Percentiles rank a stretch among this genome's conserved stretches.
These are phyloP conservation scores for Fraxinus nigra DNA, from an alignment of 305 asterid genomes.

Conservation along the genomic window DNA sequence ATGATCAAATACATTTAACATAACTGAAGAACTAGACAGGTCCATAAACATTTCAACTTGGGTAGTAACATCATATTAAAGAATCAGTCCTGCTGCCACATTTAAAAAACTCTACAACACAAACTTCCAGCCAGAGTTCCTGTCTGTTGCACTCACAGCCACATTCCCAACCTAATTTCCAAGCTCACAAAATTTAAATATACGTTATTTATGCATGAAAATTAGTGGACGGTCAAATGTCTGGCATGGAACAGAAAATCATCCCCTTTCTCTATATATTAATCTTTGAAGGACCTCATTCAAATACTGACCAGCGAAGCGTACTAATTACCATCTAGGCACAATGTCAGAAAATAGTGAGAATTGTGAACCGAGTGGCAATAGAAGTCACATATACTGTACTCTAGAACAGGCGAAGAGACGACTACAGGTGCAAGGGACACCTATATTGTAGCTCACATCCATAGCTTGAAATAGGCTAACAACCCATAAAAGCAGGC, in stretches of 20 bases:
- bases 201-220: not conserved
- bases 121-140: not conserved
- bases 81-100: not conserved
- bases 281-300: not conserved
- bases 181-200: not conserved
- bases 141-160: not conserved
- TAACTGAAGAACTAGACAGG: not conserved
- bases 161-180: not conserved
- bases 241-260: not conserved
- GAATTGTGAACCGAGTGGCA: not conserved
- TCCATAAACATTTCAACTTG: not conserved
- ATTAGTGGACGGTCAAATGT: not conserved
- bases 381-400: not conserved
- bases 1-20: not conserved
- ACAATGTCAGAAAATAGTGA: not conserved
- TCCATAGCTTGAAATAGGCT: not conserved
- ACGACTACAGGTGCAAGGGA: not conserved
- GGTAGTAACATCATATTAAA: not conserved
- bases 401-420: not conserved
- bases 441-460: not conserved
- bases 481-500: not conserved
- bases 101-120: not conserved
- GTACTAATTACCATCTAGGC: not conserved
- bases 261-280: not conserved
- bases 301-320: not conserved